Base-by-base conservation (phyloP, 2,329 filamentous ascomycete genomes). In the Colletotrichum siamense region DNA sequence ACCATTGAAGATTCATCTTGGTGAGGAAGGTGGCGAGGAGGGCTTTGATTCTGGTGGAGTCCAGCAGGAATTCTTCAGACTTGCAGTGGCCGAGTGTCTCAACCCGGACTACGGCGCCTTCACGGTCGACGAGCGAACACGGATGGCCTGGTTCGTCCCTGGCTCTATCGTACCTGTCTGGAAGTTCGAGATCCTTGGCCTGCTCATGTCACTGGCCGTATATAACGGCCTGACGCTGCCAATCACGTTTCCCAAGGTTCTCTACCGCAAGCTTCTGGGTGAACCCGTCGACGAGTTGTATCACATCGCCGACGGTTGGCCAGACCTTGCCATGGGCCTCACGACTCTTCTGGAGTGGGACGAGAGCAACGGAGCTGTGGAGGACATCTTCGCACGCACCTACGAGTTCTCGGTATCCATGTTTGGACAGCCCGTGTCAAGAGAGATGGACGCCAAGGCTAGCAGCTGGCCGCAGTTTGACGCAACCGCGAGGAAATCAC, bases 161-260 rank as follows among this genome's bases (percentile, higher is more conserved):
- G 92, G 93, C 8, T 95, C 95, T 7, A 86, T 95, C 9, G 96
- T 98, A 77, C 95, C 95, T 3, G 88, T 95, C 8, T 97, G 96
- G 91, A 97, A 97, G 82, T 99, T 95, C 80, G 95, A 99, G 83
- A 90, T 99, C 24, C 88, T 98, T 36, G 97, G 97, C 2, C 85
- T 98, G 13, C 86, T 99, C n/a, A 89, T 98, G 78, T 98, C 95
- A 2, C 89, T 99, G 22, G 97, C 97, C 7, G 87, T 99, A 6
- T 98, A 97, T 86, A 99, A 99, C 79, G 96, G 96, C 2, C 88
- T 99, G 28, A 98, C 96, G 0, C 88, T 99, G 1, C 97, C 97
- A 0, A 90, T 99, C 57, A 98, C 94, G 2, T 97, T 99, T 77
- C 97, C 97, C 1, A 90, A 92, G 73, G 95, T 93, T 0, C 90